Conservation (phyloP, 2,329 filamentous ascomycete genomes). For the Teratosphaeriaceae sp. region DNA sequence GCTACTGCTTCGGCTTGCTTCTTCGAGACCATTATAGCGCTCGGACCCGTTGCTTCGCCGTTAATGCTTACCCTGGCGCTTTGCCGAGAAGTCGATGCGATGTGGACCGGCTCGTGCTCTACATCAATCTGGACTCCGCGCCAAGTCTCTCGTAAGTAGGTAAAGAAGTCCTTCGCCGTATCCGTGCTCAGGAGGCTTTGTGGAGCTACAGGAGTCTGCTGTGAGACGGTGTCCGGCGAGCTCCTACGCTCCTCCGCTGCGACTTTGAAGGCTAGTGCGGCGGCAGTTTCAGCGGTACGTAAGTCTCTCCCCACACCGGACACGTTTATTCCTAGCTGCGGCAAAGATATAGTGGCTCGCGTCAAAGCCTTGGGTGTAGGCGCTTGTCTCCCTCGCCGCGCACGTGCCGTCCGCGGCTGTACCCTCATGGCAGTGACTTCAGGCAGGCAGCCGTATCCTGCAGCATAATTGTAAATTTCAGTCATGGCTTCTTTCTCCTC, state of each 20-base stretch:
- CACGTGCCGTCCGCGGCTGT: neutral
- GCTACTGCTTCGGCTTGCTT: conserved; percentile 29
- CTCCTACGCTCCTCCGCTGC: conserved; percentile 25
- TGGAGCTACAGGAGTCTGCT: conserved; percentile 13
- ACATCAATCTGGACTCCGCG: conserved; percentile 16
- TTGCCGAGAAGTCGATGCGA: conserved; percentile 5
- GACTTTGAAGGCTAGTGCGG: conserved; percentile 34
- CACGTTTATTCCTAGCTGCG: conserved; percentile 31
- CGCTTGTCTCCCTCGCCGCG: neutral
- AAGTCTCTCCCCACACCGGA: conserved; percentile 22
- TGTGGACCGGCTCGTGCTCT: conserved; percentile 9
- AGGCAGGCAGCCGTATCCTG: conserved; percentile 32
- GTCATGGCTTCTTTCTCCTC: conserved; percentile 21
- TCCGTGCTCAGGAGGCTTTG: conserved; percentile 27
- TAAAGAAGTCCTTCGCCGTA: conserved; percentile 34
- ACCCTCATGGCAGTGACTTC: conserved; percentile 10
- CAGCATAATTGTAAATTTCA: conserved; percentile 38
- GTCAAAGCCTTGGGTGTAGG: neutral
- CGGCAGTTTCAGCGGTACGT: conserved; percentile 29
- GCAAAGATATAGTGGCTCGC: conserved; percentile 28
- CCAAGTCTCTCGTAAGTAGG: conserved; percentile 25
- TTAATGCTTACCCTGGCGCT: conserved; percentile 25
- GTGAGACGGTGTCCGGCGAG: neutral
- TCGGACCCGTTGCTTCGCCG: conserved; percentile 20
- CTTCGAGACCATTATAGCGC: conserved; percentile 27